phyloP scores from a whole-genome alignment of 371 early-diverging fungal genomes.

The Haplosporangium sp. region DNA sequence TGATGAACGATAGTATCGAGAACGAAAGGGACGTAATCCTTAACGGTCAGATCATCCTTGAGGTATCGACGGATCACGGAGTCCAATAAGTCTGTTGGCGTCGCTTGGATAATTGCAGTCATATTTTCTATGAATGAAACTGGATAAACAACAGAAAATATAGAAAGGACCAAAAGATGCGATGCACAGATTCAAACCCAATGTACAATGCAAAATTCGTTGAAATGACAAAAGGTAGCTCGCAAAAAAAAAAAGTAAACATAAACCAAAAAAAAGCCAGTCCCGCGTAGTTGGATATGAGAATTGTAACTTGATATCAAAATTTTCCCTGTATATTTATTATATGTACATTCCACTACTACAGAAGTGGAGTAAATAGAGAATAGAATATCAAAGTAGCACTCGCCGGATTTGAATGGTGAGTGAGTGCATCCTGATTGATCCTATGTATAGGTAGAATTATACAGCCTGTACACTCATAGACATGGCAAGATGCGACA shows the following conservation, averaged over 20 bases:
- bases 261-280: background rate
- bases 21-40: constrained; percentile 59
- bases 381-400: too few species aligned
- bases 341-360: too few species aligned
- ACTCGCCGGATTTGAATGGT: background rate
- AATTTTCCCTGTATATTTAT: too few species aligned
- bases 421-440: too few species aligned
- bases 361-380: too few species aligned
- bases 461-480: background rate
- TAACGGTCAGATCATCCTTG: constrained; percentile 42
- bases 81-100: constrained; percentile 40
- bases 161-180: too few species aligned
- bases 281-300: background rate
- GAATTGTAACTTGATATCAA: too few species aligned
- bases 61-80: constrained; percentile 50
- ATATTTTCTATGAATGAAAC: constrained; percentile 7
- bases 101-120: constrained; percentile 41
- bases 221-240: background rate
- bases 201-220: background rate
- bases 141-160: background rate
- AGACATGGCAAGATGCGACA: constrained; percentile 1
- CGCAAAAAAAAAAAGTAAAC: background rate
- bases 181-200: background rate
- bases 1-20: constrained; percentile 61
- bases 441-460: background rate